phyloP scores from a whole-genome alignment of 805 yeast species.

The Candida jianshihensis region DNA sequence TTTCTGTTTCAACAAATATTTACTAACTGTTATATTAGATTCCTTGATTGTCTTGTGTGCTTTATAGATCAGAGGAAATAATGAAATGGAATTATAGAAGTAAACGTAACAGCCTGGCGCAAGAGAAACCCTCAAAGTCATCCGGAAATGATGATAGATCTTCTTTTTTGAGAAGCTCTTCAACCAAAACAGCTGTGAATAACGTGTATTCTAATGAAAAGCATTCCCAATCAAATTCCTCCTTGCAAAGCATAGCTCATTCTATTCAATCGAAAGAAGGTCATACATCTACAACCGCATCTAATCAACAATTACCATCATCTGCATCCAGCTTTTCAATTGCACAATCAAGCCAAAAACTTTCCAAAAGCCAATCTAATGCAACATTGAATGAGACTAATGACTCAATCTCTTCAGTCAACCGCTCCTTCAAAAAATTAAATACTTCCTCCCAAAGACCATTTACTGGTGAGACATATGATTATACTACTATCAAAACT shows the following conservation, averaged over 20 bases:
- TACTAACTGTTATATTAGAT: too few species aligned
- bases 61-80: conserved; percentile 1
- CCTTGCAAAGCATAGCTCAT: not conserved
- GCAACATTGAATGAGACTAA: conserved; percentile 4
- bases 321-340: conserved; percentile 1
- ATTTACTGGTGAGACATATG: conserved; percentile 28
- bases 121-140: conserved; percentile 7
- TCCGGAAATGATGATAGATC: not conserved
- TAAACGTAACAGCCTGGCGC: conserved; percentile 20
- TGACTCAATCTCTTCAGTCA: conserved; percentile 2
- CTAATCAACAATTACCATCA: not conserved
- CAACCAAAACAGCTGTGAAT: not conserved
- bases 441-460: conserved; percentile 14
- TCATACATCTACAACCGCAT: not conserved
- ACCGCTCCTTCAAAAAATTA: conserved; percentile 9
- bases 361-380: conserved; percentile 5
- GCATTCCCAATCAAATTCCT: not conserved
- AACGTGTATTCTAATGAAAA: not conserved
- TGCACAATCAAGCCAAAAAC: not conserved
- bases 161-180: not conserved
- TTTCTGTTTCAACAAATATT: too few species aligned
- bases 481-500: conserved; percentile 34
- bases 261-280: not conserved
- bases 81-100: conserved; percentile 26
- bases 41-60: too few species aligned